A percentile compares a stretch with the other conserved stretches of the same genome.
Evolutionary conservation across 805 yeast genomes (phyloP).

Genomic region (Priceomyces carsonii): DNA sequence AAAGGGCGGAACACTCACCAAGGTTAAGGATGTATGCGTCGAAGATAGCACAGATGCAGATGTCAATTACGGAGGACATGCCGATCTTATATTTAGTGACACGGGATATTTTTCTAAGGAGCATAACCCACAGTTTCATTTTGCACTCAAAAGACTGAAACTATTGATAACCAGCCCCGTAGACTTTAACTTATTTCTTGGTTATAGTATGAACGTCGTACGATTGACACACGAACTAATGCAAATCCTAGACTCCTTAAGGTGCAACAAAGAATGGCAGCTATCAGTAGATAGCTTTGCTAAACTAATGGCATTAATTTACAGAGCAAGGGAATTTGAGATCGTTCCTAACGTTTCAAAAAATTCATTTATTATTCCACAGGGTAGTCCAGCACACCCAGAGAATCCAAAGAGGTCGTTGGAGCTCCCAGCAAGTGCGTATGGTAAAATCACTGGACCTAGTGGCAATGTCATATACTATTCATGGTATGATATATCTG

Average conservation of each 20-base stretch:
- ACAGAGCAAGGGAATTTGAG: conserved; percentile 20
- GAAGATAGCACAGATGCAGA: not conserved
- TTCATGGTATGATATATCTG: conserved; percentile 57
- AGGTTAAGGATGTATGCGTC: conserved; percentile 26
- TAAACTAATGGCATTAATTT: conserved; percentile 36
- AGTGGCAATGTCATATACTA: conserved; percentile 14
- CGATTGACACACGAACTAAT: conserved; percentile 26
- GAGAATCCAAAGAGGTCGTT: conserved; percentile 17
- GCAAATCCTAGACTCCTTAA: conserved; percentile 21
- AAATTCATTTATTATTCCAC: conserved; percentile 25
- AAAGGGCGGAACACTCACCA: conserved; percentile 52
- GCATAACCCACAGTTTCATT: conserved; percentile 30
- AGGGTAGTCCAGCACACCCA: conserved; percentile 29
- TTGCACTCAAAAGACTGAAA: conserved; percentile 28
- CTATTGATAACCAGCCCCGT: conserved; percentile 18
- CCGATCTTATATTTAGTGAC: conserved; percentile 22
- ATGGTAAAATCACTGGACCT: conserved; percentile 10
- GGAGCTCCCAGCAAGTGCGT: conserved; percentile 24
- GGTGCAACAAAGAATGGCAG: conserved; percentile 16
- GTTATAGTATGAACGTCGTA: conserved; percentile 29
- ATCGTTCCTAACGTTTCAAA: conserved; percentile 26
- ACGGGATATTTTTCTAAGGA: conserved; percentile 31
- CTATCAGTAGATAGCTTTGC: conserved; percentile 21
- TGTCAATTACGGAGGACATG: conserved; percentile 2
- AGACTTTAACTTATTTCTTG: conserved; percentile 34